Evolutionary conservation across 371 early-diverging fungal genomes (phyloP).

Genomic region (Apophysomyces elegans): DNA sequence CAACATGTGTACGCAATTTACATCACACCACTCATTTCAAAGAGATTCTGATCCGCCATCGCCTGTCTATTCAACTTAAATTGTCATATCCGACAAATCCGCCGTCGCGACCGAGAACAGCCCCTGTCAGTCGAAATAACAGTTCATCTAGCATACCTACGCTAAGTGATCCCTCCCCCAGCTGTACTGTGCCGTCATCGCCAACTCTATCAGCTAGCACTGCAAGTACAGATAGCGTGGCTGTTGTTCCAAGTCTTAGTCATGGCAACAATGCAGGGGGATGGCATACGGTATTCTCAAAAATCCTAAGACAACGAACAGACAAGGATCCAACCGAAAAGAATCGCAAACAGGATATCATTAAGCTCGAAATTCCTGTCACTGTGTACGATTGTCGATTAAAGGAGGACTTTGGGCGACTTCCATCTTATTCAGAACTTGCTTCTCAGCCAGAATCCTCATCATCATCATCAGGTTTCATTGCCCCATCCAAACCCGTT

Average conservation of each 20-base stretch:
- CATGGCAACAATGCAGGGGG: neutral
- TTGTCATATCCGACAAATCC: conserved; percentile 23
- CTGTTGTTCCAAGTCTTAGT: neutral
- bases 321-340: neutral
- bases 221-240: neutral
- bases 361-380: conserved; percentile 32
- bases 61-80: conserved; percentile 30
- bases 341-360: conserved; percentile 19
- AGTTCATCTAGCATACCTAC: conserved; percentile 8
- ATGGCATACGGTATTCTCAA: conserved; percentile 8
- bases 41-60: conserved; percentile 35
- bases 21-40: conserved; percentile 43
- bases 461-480: neutral
- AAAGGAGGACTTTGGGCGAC: conserved; percentile 52
- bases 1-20: conserved; percentile 36
- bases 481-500: neutral
- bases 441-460: conserved; percentile 11
- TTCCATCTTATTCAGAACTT: conserved; percentile 50
- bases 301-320: neutral
- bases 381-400: conserved; percentile 41
- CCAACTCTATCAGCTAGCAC: neutral
- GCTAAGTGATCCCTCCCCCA: neutral
- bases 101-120: conserved; percentile 9
- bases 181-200: neutral
- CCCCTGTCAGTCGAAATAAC: conserved; percentile 14